Evolutionary conservation across 108 stramenopile species (phyloP), one percentile per base, ranked within the genome.

Genomic region (Skeletonema marinoi): DNA sequence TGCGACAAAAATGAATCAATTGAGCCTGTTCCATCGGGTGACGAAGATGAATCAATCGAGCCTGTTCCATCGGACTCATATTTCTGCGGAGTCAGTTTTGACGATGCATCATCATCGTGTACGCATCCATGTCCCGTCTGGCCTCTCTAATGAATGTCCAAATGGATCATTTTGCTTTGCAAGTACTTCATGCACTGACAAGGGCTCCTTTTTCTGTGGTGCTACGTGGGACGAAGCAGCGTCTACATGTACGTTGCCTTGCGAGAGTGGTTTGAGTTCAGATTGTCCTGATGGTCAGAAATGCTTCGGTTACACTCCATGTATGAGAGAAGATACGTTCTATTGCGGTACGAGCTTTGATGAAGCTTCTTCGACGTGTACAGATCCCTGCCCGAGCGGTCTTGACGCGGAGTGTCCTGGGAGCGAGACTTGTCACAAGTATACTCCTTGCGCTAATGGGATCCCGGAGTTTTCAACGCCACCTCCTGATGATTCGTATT

Each of bases 281-380:
- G 88, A 88, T 10, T 95, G 94, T 78, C 91, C 91, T 0, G 69
- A 71, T 32, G 90, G 85, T n/a, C 77, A 92, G 77, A 78, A 66
- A 61, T 96, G 94, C 67, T 93, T 68, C 81, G 92, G 92, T 35
- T 91, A 92, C 73, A 93, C 92, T 14, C 84, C 94, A 3, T 93
- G 94, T 69, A 48, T 44, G 31, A 73, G 32, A 2, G 31, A 56
- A 1, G 75, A 83, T 35, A 70, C 82, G 0, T 83, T 77, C 75
- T 83, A 69, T 42, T 83, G 82, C 51, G 82, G 82, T 56, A n/a
- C 30, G 25, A 70, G 66, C 25, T 83, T 83, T 65, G 82, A 83
- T 6, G 72, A 77, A 50, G 82, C 76, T 19, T 69, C 82, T 21
- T 56, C 38, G 25, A 73, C 75, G 14, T 83, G 82, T 39, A 44